Conservation (phyloP, 2,329 filamentous ascomycete genomes). For the Xylaria sp. region DNA sequence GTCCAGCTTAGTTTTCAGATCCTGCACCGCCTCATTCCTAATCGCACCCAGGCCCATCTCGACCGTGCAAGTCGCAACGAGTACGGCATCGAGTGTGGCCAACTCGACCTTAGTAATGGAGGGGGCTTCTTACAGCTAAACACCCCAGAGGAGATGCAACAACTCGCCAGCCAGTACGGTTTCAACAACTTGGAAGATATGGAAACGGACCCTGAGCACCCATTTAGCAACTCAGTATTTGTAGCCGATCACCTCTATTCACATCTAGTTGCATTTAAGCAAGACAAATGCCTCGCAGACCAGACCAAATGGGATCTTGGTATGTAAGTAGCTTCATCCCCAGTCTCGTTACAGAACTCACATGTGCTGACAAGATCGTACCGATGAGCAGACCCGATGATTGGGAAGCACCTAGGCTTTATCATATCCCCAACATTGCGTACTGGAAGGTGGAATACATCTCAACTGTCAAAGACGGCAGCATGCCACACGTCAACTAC, state of each 20-base stretch:
- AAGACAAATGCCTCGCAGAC: neutral
- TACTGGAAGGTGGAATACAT: neutral
- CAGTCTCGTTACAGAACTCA: too few relatives aligned
- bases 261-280: neutral
- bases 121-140: slow-evolving; percentile 1
- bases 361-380: too few relatives aligned
- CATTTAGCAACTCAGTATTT: neutral
- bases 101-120: slow-evolving; percentile 1
- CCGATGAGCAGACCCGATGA: neutral
- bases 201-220: neutral
- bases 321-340: too few relatives aligned
- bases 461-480: neutral
- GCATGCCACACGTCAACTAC: slow-evolving; percentile 1
- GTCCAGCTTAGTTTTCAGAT: neutral
- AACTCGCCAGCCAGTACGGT: neutral
- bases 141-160: neutral
- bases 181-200: neutral
- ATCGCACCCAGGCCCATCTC: neutral
- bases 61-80: neutral
- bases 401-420: neutral
- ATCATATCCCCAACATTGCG: too few relatives aligned
- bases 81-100: neutral
- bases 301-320: neutral
- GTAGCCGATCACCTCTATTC: neutral
- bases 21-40: neutral